A percentile compares a stretch with the other conserved stretches of the same genome.
Evolutionary conservation across 2,329 filamentous ascomycete species (phyloP).

Genomic region (Penicillium digitatum): DNA sequence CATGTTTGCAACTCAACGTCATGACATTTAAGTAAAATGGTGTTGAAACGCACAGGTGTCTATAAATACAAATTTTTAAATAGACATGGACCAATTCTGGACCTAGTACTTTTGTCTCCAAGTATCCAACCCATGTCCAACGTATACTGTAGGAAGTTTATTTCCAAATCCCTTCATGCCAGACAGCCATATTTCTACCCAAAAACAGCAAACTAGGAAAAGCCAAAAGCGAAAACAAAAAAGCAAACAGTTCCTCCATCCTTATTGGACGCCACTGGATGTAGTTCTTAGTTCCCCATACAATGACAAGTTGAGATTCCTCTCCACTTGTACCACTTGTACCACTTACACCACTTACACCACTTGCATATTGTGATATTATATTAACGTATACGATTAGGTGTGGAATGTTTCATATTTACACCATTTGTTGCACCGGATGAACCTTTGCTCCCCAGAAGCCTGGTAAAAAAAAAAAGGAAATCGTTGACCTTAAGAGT

Average conservation of each 20-base stretch:
- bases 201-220: not conserved
- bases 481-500: not conserved
- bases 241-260: not conserved
- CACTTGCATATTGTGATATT: not conserved
- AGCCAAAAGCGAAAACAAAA: not conserved
- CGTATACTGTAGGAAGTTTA: not conserved
- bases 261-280: constrained; percentile 5
- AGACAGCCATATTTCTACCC: not conserved
- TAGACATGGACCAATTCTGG: not conserved
- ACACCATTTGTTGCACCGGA: not conserved
- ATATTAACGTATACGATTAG: not conserved
- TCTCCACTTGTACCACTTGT: not conserved
- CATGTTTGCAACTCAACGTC: not conserved
- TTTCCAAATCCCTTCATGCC: not conserved
- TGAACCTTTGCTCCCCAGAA: not conserved
- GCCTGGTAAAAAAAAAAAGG: not conserved
- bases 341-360: not conserved
- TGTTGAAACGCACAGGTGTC: not conserved
- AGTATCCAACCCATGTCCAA: not conserved
- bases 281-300: constrained; percentile 3
- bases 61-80: not conserved
- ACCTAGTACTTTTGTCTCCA: not conserved
- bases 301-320: not conserved
- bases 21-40: not conserved
- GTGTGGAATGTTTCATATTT: not conserved